These are phyloP conservation scores for Mycena filopes DNA, from an alignment of 768 basidiomycete species.

Conservation along the genomic window DNA sequence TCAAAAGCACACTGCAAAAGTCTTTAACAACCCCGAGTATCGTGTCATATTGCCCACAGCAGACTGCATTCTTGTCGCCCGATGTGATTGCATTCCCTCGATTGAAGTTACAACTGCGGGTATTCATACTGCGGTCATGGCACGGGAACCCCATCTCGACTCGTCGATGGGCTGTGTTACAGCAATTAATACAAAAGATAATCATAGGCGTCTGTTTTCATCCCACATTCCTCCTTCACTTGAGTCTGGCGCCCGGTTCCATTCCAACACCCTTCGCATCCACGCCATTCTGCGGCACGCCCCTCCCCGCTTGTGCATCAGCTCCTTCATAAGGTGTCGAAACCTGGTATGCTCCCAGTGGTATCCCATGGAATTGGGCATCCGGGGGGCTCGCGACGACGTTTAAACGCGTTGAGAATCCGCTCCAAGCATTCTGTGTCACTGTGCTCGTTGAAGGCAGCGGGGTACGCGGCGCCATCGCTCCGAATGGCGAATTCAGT, in stretches of 20 bases:
- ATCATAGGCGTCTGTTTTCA: not conserved
- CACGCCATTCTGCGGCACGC: not conserved
- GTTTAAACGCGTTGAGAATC: slow-evolving; percentile 13
- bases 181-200: slow-evolving; percentile 18
- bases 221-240: not conserved
- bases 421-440: not conserved
- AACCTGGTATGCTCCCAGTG: slow-evolving; percentile 28
- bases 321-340: slow-evolving; percentile 23
- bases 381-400: slow-evolving; percentile 24
- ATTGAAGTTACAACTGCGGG: too few species aligned
- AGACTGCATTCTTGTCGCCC: too few species aligned
- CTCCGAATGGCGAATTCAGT: slow-evolving; percentile 28
- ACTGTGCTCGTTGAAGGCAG: not conserved
- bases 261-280: not conserved
- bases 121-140: too few species aligned
- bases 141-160: too few species aligned
- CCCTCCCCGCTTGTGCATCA: not conserved
- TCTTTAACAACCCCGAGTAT: too few species aligned
- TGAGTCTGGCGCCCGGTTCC: not conserved
- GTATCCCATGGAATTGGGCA: slow-evolving; percentile 30
- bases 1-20: too few species aligned
- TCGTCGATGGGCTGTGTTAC: too few species aligned
- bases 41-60: too few species aligned
- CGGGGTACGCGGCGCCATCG: slow-evolving; percentile 19
- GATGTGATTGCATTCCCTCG: too few species aligned